Percentiles rank a stretch among this genome's conserved stretches.
phyloP scores from a whole-genome alignment of 2,329 filamentous ascomycete species.

The Cladosporium sp. region DNA sequence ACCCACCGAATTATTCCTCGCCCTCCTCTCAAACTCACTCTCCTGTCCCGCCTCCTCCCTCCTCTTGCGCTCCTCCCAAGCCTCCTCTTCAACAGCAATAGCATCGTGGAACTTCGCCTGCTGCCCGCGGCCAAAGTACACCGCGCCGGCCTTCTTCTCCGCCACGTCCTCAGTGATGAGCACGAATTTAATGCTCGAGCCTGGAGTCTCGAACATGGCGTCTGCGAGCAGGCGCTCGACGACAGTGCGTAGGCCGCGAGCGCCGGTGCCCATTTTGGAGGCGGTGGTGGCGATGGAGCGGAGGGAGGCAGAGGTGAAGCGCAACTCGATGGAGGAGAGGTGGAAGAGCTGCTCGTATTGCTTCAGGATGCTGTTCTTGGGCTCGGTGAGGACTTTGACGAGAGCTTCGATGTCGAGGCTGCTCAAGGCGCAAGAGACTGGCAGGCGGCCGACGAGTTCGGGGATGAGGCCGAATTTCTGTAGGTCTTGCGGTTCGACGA shows the following conservation, averaged over 20 bases:
- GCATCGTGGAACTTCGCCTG: slow-evolving; percentile 42
- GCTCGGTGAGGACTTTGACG: slow-evolving; percentile 87
- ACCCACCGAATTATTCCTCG: slow-evolving; percentile 34
- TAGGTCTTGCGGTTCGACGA: slow-evolving; percentile 77
- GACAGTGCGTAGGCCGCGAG: slow-evolving; percentile 51
- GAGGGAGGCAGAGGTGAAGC: slow-evolving; percentile 81
- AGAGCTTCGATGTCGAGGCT: slow-evolving; percentile 70
- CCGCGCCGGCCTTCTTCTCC: slow-evolving; percentile 42
- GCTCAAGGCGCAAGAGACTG: slow-evolving; percentile 83
- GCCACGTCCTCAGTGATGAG: slow-evolving; percentile 51
- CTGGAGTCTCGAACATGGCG: slow-evolving; percentile 52
- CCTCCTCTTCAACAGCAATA: slow-evolving; percentile 48
- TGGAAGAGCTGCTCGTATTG: slow-evolving; percentile 90
- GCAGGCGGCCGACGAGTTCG: slow-evolving; percentile 92
- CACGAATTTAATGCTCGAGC: slow-evolving; percentile 48
- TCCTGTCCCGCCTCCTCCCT: slow-evolving; percentile 34
- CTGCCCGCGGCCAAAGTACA: slow-evolving; percentile 49
- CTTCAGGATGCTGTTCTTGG: slow-evolving; percentile 80
- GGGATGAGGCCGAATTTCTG: slow-evolving; percentile 74
- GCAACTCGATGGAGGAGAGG: slow-evolving; percentile 73
- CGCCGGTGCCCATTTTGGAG: slow-evolving; percentile 70
- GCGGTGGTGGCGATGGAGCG: slow-evolving; percentile 76
- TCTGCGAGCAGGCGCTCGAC: slow-evolving; percentile 51
- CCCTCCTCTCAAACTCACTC: slow-evolving; percentile 31
- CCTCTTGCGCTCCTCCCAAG: slow-evolving; percentile 46